phyloP scores from a whole-genome alignment of 495 filamentous ascomycete genomes.

The Achaetomiella virescens region DNA sequence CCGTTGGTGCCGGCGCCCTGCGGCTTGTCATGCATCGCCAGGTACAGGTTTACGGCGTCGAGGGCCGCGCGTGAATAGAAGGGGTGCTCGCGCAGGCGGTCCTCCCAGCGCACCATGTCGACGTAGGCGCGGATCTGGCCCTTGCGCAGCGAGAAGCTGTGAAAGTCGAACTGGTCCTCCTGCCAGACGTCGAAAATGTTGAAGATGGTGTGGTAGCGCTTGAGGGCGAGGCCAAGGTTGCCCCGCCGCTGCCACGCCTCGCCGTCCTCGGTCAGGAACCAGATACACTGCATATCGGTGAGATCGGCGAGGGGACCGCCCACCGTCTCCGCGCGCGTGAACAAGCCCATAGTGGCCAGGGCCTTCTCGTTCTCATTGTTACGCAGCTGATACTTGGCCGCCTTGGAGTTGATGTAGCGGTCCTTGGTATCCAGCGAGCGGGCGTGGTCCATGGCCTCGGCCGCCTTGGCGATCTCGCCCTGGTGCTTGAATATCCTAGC shows the following conservation, averaged over 20 bases:
- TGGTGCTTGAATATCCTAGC: conserved; percentile 92
- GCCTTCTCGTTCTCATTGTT: conserved; percentile 85
- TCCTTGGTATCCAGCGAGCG: conserved; percentile 79
- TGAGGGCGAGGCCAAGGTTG: conserved; percentile 79
- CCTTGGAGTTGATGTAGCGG: conserved; percentile 96
- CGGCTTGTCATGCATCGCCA: conserved; percentile 73
- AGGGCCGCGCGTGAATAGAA: conserved; percentile 87
- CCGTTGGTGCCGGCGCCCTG: conserved; percentile 50
- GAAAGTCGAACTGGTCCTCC: conserved; percentile 98
- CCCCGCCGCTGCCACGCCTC: conserved; percentile 80
- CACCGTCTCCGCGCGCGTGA: conserved; percentile 78
- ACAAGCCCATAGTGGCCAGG: conserved; percentile 84
- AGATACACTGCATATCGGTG: conserved; percentile 97
- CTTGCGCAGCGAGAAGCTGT: conserved; percentile 91
- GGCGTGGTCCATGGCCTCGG: conserved; percentile 83
- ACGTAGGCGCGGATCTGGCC: conserved; percentile 93
- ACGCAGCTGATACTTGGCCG: conserved; percentile 92
- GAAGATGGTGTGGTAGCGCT: conserved; percentile 77
- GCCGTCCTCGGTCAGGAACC: conserved; percentile 93
- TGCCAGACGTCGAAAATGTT: conserved; percentile 97
- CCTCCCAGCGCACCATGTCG: conserved; percentile 95
- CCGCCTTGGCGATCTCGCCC: conserved; percentile 72
- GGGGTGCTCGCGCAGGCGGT: conserved; percentile 80
- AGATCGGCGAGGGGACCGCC: conserved; percentile 87
- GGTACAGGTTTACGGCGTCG: conserved; percentile 71